phyloP scores from a whole-genome alignment of 176 grass and related monocot genomes.

The Oryza brachyantha region DNA sequence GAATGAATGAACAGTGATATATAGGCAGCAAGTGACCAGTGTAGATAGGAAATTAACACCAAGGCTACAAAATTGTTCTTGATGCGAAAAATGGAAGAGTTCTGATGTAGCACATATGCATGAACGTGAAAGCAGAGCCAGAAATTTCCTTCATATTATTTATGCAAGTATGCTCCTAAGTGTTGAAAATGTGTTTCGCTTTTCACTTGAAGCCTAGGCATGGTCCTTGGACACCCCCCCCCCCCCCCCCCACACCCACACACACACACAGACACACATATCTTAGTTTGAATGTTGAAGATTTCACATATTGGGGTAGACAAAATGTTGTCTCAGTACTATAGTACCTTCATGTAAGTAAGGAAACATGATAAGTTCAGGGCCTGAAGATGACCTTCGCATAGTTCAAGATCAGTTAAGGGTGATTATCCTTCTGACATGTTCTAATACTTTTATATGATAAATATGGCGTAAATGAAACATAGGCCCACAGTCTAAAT shows the following conservation, averaged over 20 bases:
- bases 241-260: no score
- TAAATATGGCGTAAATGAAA: background rate
- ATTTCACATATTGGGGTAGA: background rate
- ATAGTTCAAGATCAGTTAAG: background rate
- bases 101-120: background rate
- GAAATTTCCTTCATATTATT: background rate
- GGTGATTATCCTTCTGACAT: background rate
- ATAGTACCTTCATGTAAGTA: background rate
- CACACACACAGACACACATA: no score
- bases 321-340: background rate
- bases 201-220: background rate
- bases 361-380: background rate
- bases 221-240: no score
- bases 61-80: background rate
- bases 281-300: no score
- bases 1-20: constrained; percentile 10
- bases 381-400: background rate
- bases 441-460: background rate
- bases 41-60: constrained; percentile 7
- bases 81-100: background rate
- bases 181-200: background rate
- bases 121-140: constrained; percentile 13
- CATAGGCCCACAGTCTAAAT: background rate
- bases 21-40: background rate
- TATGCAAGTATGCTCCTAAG: background rate